phyloP scores from a whole-genome alignment of 345 rosid genomes.

The Populus tremula region DNA sequence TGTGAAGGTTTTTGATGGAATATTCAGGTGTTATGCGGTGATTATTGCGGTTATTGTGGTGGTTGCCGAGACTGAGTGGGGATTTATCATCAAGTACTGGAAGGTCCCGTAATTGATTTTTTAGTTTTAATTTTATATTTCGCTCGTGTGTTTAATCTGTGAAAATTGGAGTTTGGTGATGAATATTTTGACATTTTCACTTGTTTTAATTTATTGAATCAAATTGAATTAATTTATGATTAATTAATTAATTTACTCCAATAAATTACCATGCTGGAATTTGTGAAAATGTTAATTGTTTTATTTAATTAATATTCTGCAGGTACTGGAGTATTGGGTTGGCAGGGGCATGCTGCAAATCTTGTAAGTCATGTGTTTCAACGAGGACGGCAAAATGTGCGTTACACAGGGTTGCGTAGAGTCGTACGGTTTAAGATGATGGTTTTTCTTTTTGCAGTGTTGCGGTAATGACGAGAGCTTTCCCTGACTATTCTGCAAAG shows the following conservation, averaged over 20 bases:
- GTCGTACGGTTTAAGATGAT: constrained; percentile 3
- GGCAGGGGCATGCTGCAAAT: constrained; percentile 99
- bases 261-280: too few relatives aligned
- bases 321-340: constrained; percentile 90
- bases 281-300: neutral
- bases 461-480: constrained; percentile 97
- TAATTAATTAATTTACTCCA: too few relatives aligned
- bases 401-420: too few relatives aligned
- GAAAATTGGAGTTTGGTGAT: neutral
- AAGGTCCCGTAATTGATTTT: constrained; percentile 40
- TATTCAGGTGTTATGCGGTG: constrained; percentile 89
- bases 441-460: constrained; percentile 45
- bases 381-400: too few relatives aligned
- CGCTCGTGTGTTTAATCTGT: neutral
- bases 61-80: constrained; percentile 92
- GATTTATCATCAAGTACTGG: constrained; percentile 58
- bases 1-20: constrained; percentile 75
- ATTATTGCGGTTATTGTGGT: constrained; percentile 62
- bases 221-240: too few relatives aligned
- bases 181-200: too few relatives aligned
- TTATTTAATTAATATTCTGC: constrained; percentile 12
- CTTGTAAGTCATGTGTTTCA: constrained; percentile 54
- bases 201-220: neutral
- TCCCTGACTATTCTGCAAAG: constrained; percentile 54
- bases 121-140: too few relatives aligned